Base-by-base conservation (phyloP, 2,329 filamentous ascomycete species). In the Epichloe baconii region DNA sequence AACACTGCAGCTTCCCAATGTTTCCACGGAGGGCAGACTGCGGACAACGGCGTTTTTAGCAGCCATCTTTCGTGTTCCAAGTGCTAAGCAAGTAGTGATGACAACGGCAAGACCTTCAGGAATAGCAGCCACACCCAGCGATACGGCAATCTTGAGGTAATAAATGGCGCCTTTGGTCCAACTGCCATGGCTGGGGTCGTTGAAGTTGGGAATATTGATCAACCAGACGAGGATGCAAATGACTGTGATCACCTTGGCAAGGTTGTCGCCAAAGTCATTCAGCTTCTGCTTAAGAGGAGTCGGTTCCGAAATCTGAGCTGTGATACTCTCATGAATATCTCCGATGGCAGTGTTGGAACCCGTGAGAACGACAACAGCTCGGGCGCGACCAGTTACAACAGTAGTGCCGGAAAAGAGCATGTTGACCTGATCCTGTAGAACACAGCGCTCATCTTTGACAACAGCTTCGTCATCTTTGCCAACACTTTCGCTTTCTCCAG, bases 401-500 rank as follows among this genome's bases (percentile, higher is more conserved):
- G 93, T 97, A 5, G 94, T 98, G 61, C 94, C 94, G 1, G 94
- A 98, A 71, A 98, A 98, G 54, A 98, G 78, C 80, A 95, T 96
- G 69, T 98, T 98, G 72, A 86, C 73, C 73, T 97, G 93, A 66
- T 98, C 93, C 72, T 98, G 93, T 71, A 95, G 88, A 59, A 98
- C 94, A 44, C 91, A 90, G 69, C 86, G 83, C 44, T 78, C 72
- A 64, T 97, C 93, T 59, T 79, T 74, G 57, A 97, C 74, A 4
- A 81, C 70, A 5, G 77, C 74, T 3, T 66, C 66, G 47, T 77
- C 78, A 61, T 91, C 87, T 71, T 98, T 98, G 65, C 83, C 79
- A 48, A 98, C 91, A 66, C 91, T 97, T 72, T 97, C 90, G 66
- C 91, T 96, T 73, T 98, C 93, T 62, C 93, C 93, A 0, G 93